These are phyloP conservation scores for Evansstolkia leycettana DNA, from an alignment of 495 filamentous ascomycete genomes.

Conservation along the genomic window DNA sequence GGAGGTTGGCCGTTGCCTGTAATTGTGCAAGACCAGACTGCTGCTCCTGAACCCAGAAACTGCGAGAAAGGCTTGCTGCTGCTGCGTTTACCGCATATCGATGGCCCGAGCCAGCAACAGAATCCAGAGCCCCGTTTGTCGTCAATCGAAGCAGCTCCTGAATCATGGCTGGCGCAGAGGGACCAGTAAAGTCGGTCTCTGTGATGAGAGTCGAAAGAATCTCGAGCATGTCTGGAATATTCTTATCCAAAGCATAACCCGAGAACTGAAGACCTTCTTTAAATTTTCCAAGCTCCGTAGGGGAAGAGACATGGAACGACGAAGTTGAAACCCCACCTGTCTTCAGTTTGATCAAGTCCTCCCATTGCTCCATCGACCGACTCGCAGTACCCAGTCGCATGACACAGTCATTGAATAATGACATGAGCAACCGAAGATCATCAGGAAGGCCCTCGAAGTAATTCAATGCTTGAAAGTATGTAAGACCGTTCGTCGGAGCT, in stretches of 20 bases:
- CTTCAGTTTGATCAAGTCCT: slow-evolving; percentile 90
- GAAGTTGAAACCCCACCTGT: slow-evolving; percentile 82
- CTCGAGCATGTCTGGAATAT: slow-evolving; percentile 83
- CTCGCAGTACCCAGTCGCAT: slow-evolving; percentile 83
- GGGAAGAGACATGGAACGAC: slow-evolving; percentile 65
- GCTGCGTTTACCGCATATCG: slow-evolving; percentile 73
- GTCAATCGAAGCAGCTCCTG: slow-evolving; percentile 72
- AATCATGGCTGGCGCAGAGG: slow-evolving; percentile 68
- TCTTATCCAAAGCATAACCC: slow-evolving; percentile 77
- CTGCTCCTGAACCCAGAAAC: slow-evolving; percentile 63
- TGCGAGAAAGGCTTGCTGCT: slow-evolving; percentile 61
- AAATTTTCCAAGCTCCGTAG: slow-evolving; percentile 52
- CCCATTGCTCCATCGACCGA: slow-evolving; percentile 84
- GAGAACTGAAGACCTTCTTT: slow-evolving; percentile 73
- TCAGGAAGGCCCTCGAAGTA: slow-evolving; percentile 67
- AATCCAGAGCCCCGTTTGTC: slow-evolving; percentile 82
- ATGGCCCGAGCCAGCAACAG: slow-evolving; percentile 79
- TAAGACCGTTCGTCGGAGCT: slow-evolving; percentile 87
- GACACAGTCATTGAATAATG: slow-evolving; percentile 82
- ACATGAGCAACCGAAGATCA: slow-evolving; percentile 73
- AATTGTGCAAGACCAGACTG: slow-evolving; percentile 77
- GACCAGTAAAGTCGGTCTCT: slow-evolving; percentile 80
- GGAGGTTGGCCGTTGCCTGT: slow-evolving; percentile 61
- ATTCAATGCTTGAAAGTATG: slow-evolving; percentile 88
- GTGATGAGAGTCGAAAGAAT: slow-evolving; percentile 64